Evolutionary conservation across 495 filamentous ascomycete genomes (phyloP), one percentile per base, ranked within the genome.

Genomic region (Neurospora cerealis): DNA sequence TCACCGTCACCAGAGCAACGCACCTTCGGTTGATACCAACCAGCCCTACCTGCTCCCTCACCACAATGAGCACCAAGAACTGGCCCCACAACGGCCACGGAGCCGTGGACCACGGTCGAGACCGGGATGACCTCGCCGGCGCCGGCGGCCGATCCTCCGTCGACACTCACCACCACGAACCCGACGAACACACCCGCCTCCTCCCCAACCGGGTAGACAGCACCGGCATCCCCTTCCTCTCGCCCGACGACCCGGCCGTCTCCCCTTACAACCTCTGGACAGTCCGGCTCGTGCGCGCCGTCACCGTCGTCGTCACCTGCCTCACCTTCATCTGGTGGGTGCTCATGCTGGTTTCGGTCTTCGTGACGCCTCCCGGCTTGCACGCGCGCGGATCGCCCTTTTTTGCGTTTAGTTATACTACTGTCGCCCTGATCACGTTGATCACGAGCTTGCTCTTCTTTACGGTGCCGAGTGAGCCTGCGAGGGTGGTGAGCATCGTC

Each of bases 261-360:
- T 94, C 96, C 2, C 96, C 96, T 0, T 97, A 97, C 83, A 99
- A 99, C 79, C 89, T 98, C 71, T 97, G 92, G 89, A 92, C 89
- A 74, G 92, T 99, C 44, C 90, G 96, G 38, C 86, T 91, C 40
- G 83, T 95, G 17, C 89, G 93, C 75, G 91, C 87, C 79, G 77
- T 94, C 46, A 93, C 92, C 5, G 87, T 95, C 73, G 71, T 92
- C 70, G 91, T 97, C 77, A 85, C 94, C 38, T 74, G 80, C 73
- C 80, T 97, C 77, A 91, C 87, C 78, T 93, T 97, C 76, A 77
- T 93, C 48, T 99, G 96, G 95, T 98, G 96, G 95, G 86, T 92
- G 9, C 83, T 98, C 71, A 85, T 97, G 17, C 85, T 99, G 19
- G 89, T 97, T 4, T 92, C 92, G 28, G 89, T 91, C 71, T 99